These are phyloP conservation scores for Croton laevigatus DNA, from an alignment of 441 rosid genomes.

Conservation along the genomic window DNA sequence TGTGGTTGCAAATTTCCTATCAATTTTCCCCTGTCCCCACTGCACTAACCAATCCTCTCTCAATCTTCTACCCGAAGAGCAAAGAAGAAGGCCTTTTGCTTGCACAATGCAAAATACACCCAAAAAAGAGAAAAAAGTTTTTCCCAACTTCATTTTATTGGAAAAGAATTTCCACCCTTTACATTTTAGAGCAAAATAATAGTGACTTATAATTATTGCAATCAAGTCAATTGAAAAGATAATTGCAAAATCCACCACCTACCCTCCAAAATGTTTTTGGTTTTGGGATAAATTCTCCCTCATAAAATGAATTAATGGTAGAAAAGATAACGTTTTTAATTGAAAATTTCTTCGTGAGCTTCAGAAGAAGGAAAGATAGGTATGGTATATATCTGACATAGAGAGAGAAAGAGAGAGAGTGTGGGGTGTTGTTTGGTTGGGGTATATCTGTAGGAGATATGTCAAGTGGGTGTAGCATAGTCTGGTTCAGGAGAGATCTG, in stretches of 20 bases:
- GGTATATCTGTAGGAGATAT: slow-evolving; percentile 36
- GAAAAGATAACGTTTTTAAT: slow-evolving; percentile 1
- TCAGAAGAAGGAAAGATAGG: background rate
- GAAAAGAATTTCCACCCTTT: slow-evolving; percentile 2
- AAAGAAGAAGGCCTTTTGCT: background rate
- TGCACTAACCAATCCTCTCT: slow-evolving; percentile 27
- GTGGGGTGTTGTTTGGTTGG: slow-evolving; percentile 9
- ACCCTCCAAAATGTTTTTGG: slow-evolving; percentile 7
- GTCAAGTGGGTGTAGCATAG: slow-evolving; percentile 86
- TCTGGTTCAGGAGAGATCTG: slow-evolving; percentile 99
- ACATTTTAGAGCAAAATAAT: background rate
- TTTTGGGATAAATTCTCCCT: slow-evolving; percentile 9
- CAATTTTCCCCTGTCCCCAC: slow-evolving; percentile 34
- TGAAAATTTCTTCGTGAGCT: background rate
- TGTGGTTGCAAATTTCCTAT: slow-evolving; percentile 57
- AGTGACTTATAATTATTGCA: background rate
- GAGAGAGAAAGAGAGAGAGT: slow-evolving; percentile 13
- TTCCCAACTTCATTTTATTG: slow-evolving; percentile 9
- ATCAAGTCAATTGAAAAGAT: slow-evolving; percentile 4
- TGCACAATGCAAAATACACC: background rate
- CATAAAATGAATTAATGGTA: background rate
- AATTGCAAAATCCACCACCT: slow-evolving; percentile 8
- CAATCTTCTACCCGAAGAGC: background rate
- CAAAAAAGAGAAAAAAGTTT: background rate
- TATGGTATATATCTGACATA: slow-evolving; percentile 1